Evolutionary conservation across 768 basidiomycete genomes (phyloP).

Genomic region (Cystofilobasidium ferigula): DNA sequence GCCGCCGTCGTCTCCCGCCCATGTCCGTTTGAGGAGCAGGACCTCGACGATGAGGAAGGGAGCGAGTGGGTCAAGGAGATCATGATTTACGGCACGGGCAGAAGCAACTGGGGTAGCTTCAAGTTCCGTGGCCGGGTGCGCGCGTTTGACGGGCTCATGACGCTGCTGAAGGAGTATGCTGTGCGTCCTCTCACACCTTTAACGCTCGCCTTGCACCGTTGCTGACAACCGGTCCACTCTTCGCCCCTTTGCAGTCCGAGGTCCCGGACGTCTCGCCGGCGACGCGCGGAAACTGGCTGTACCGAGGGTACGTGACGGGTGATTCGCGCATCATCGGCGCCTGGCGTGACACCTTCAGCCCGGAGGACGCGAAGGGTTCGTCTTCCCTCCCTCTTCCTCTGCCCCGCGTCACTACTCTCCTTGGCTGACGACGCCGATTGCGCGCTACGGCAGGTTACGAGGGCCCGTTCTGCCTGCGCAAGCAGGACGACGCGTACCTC

Average conservation of each 20-base stretch:
- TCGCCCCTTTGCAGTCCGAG: not conserved
- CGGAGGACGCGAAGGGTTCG: slow-evolving; percentile 2
- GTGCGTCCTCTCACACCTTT: not conserved
- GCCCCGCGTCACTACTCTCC: not conserved
- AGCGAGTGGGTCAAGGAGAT: slow-evolving; percentile 21
- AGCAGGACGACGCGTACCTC: slow-evolving; percentile 6
- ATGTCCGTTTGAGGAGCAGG: slow-evolving; percentile 21
- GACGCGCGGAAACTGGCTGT: slow-evolving; percentile 20
- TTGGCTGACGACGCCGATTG: not conserved
- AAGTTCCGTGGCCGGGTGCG: slow-evolving; percentile 11
- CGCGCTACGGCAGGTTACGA: slow-evolving; percentile 14
- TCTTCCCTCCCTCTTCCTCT: not conserved
- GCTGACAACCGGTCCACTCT: not conserved
- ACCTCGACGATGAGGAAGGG: slow-evolving; percentile 1
- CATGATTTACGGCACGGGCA: slow-evolving; percentile 6
- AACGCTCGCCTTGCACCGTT: not conserved
- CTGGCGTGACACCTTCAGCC: slow-evolving; percentile 22
- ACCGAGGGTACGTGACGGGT: slow-evolving; percentile 21
- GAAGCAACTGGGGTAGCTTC: slow-evolving; percentile 18
- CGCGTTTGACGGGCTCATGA: slow-evolving; percentile 18
- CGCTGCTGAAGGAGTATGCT: slow-evolving; percentile 16
- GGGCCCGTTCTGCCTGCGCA: slow-evolving; percentile 16
- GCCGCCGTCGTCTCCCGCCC: not conserved
- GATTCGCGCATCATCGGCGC: slow-evolving; percentile 9
- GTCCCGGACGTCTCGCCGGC: not conserved